Conservation (phyloP, 2,329 filamentous ascomycete species). For the Neopestalotiopsis clavispora region DNA sequence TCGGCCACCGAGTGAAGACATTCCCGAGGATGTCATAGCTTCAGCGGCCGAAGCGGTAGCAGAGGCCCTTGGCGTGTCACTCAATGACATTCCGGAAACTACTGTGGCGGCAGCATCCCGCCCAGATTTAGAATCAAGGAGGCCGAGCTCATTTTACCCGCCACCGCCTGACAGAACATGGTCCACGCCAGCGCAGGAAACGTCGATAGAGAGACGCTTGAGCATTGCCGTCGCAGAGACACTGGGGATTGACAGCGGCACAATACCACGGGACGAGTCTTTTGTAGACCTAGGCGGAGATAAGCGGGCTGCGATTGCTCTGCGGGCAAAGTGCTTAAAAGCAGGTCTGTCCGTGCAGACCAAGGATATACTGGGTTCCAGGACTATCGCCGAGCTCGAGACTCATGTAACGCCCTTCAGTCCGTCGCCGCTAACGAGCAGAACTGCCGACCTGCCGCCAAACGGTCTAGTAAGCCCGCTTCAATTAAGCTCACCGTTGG, state of each 20-base stretch:
- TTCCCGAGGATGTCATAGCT: constrained; percentile 27
- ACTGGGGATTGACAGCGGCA: constrained; percentile 36
- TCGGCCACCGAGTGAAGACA: constrained; percentile 19
- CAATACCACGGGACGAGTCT: constrained; percentile 45
- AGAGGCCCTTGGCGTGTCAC: constrained; percentile 32
- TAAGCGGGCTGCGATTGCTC: constrained; percentile 37
- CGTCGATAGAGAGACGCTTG: constrained; percentile 35
- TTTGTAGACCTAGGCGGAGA: constrained; percentile 50
- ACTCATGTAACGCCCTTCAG: constrained; percentile 41
- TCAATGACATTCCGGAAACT: constrained; percentile 32
- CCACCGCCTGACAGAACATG: constrained; percentile 22
- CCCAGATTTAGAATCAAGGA: constrained; percentile 6
- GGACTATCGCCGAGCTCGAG: constrained; percentile 50
- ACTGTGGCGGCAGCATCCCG: constrained; percentile 21
- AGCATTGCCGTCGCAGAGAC: constrained; percentile 41
- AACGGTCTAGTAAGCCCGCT: constrained; percentile 27
- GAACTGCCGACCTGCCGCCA: constrained; percentile 16
- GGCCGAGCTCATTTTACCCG: constrained; percentile 30
- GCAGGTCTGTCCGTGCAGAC: constrained; percentile 41
- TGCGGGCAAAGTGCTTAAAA: constrained; percentile 40
- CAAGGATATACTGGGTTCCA: constrained; percentile 47
- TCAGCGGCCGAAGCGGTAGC: constrained; percentile 31
- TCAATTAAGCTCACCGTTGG: constrained; percentile 24
- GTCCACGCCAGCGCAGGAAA: constrained; percentile 19
- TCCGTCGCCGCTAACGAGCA: constrained; percentile 17